Evolutionary conservation across 2,329 filamentous ascomycete species (phyloP), one percentile per base, ranked within the genome.

Genomic region (Penicillium sp.): DNA sequence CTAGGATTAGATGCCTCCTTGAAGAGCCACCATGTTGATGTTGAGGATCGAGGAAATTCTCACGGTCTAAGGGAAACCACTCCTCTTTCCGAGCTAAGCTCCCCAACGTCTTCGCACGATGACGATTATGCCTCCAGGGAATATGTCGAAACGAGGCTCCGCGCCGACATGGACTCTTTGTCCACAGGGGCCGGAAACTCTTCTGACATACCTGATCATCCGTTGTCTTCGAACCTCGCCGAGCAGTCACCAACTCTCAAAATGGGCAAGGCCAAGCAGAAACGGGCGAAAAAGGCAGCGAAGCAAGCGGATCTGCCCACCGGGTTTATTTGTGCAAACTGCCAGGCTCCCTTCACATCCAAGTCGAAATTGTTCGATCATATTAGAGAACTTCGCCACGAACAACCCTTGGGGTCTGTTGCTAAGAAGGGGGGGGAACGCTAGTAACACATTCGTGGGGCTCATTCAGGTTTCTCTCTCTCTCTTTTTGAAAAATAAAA

Each of bases 281-380:
- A 76, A 56, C 70, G 73, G 45, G 75, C 74, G 29, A 76, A 72
- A 57, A 78, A 72, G 56, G 74, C 72, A 13, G 74, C 73, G 5
- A 65, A 67, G 48, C 53, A 61, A 28, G 51, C 58, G 21, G 57
- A 51, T 39, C 57, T 58, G 19, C 28, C 55, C 17, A 37, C 51
- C 5, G 57, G 81, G 28, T 79, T 87, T 46, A 83, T 83, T 60
- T 97, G 93, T 64, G 79, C 85, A 3, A 79, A 82, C 4, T 97
- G 93, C 68, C 79, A 82, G 57, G 88, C 86, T 57, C 77, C 72
- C 0, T 98, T 97, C 71, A 81, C 79, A 0, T 88, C 84, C 1
- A 84, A 82, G 57, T 85, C 80, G 6, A 82, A 81, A 57, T 69
- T 94, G 17, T 91, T 91, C 64, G 73, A 78, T 45, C 88, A 94